phyloP scores from a whole-genome alignment of 2,329 filamentous ascomycete species.

The Trichophyton benhamiae region DNA sequence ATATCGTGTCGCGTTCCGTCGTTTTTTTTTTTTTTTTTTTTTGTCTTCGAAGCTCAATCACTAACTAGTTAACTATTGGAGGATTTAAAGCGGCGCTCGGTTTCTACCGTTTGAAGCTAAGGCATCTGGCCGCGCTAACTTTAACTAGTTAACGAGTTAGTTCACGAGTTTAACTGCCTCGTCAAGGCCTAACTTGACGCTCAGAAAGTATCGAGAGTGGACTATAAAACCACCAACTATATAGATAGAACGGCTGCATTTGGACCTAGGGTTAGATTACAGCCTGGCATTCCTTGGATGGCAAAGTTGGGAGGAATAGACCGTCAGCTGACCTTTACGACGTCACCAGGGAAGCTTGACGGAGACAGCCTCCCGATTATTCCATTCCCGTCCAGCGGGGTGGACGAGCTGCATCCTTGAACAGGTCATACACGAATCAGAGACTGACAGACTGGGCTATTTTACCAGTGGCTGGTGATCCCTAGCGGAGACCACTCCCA shows the following conservation, averaged over 20 bases:
- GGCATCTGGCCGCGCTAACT: background rate
- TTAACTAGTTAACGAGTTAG: background rate
- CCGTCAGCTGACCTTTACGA: background rate
- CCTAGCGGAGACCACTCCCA: background rate
- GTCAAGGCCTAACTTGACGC: no score
- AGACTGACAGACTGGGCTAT: background rate
- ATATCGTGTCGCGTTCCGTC: background rate
- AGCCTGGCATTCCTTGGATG: background rate
- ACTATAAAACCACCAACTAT: background rate
- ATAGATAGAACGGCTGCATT: background rate
- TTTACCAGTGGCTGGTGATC: background rate
- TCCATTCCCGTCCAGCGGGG: background rate
- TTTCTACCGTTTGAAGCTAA: background rate
- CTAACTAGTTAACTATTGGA: background rate
- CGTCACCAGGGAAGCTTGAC: background rate
- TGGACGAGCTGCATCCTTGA: slow-evolving; percentile 1
- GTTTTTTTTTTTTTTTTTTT: background rate
- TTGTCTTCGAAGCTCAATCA: no score
- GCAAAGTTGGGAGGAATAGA: background rate
- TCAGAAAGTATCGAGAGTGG: no score
- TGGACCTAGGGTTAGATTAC: background rate
- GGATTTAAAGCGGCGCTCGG: background rate
- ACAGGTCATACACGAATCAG: slow-evolving; percentile 1
- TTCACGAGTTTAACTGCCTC: no score
- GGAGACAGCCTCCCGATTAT: background rate